phyloP scores from a whole-genome alignment of 2,329 filamentous ascomycete genomes.

The Aspergillus versicolor region DNA sequence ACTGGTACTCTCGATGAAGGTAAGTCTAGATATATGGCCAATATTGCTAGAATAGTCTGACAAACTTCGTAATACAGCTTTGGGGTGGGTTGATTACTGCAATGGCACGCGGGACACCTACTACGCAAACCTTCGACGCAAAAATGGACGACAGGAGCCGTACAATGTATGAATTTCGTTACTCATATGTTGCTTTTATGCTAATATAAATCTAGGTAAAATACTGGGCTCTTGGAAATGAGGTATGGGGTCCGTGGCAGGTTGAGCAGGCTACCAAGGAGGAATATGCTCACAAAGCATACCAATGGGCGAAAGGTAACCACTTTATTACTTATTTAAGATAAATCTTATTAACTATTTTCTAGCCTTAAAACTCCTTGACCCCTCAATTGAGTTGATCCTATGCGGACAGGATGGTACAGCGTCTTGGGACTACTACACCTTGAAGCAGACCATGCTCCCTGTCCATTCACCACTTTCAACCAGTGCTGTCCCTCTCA shows the following conservation, averaged over 20 bases:
- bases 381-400: constrained; percentile 68
- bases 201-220: constrained; percentile 52
- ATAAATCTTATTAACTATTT: constrained; percentile 1
- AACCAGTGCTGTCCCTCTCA: constrained; percentile 47
- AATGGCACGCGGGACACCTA: constrained; percentile 75
- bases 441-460: constrained; percentile 66
- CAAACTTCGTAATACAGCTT: constrained; percentile 39
- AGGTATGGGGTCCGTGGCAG: constrained; percentile 62
- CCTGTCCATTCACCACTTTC: constrained; percentile 45
- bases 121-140: constrained; percentile 76
- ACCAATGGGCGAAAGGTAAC: constrained; percentile 58
- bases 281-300: constrained; percentile 58
- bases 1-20: constrained; percentile 64
- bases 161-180: constrained; percentile 57
- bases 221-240: constrained; percentile 84
- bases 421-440: constrained; percentile 70
- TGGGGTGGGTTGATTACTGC: constrained; percentile 85
- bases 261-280: constrained; percentile 61
- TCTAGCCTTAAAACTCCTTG: constrained; percentile 45
- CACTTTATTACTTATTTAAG: not conserved
- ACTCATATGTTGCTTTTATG: not conserved
- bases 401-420: constrained; percentile 72
- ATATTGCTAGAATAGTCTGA: not conserved
- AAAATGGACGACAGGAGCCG: constrained; percentile 72
- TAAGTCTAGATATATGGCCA: constrained; percentile 19